Base-by-base conservation (phyloP, 495 filamentous ascomycete species). In the Lasiosphaeria ovina region DNA sequence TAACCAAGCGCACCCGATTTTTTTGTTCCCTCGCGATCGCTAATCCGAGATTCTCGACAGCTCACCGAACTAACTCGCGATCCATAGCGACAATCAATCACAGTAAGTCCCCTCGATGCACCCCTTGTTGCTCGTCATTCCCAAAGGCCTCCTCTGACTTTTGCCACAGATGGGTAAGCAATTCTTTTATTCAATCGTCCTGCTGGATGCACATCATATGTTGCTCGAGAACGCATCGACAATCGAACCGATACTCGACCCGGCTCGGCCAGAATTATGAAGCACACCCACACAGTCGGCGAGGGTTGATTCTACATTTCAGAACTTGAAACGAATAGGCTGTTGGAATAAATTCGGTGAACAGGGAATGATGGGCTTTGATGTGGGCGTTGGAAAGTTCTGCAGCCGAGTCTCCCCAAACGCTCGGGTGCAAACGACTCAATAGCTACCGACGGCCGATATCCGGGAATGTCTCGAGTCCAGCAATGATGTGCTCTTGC, bases 111-210 rank as follows among this genome's bases (percentile, higher is more conserved):
- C 24, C 24, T 2, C 24, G 24, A 24, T 24, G 57, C 40, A 51
- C 50, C 50, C n/a, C 42, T 16, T 51, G 54, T 10, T 49, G 42
- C 35, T 50, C 35, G 24, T 11, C 31, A 42, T n/a, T 35, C 31
- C 16, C 36, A 4, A 38, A 35, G 50, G 14, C 0, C 53, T 47
- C 44, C 16, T 61, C 71, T 73, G 61, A 77, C 63, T 60, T 61
- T 55, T 36, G 4, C 62, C 57, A n/a, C 56, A 80, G 78, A 80
- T 80, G 78, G 78, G 78, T 80, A 80, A 80, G 78, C 75, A 60
- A 60, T 58, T 59, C 53, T 62, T 62, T 71, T 66, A 40, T 47
- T 59, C 11, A 44, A 48, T 47, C 57, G 10, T 54, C 35, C 31
- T 35, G n/a, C 34, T 52, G 50, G 24, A 54, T 42, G 51, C 61